Base-by-base conservation (phyloP, 2,329 filamentous ascomycete species). In the Alternaria triticimaculans region DNA sequence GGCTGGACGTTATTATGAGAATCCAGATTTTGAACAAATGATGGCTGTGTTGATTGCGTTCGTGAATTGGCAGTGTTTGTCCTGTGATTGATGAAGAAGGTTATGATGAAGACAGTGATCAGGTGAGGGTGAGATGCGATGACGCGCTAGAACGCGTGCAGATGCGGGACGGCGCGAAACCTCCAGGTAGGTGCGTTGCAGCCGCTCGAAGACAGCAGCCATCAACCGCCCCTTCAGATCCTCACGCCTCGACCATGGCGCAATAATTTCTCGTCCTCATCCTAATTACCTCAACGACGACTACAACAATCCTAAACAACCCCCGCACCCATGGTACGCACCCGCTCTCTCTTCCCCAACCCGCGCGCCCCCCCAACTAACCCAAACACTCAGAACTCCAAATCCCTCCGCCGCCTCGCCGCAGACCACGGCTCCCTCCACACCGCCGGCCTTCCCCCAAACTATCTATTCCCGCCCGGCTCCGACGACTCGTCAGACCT, bases 351-450 rank as follows among this genome's bases (percentile, higher is more conserved):
- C 3, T 23, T 14, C 2, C 25, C 25, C 25, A 2, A 10, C 6
- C 20, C 26, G 49, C 66, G 57, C 60, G 41, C 37, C 44, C 55
- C 9, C 7, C 33, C 28, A 25, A 43, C 61, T 56, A 46, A 65
- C 45, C 30, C 28, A 37, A 7, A 23, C 33, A 46, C 55, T 2
- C 64, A 85, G 84, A 84, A 84, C 71, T 81, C 82, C 7, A 82
- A 82, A 55, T 81, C 84, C 23, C 75, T 89, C 49, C 86, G 87
- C 60, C 86, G 88, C 64, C 84, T 90, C 44, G 86, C 86, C 26
- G 82, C 84, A 65, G 88, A 90, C 75, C 87, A 89, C 74, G 83
- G 84, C 64, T 83, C 84, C 18, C 81, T 90, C 12, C 86, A 87
- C 69, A 84, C 82, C 62, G 77, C 82, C 23, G 82, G 82, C 9